Conservation (phyloP, 805 yeast species). For the Teunomyces lycoperdinae region DNA sequence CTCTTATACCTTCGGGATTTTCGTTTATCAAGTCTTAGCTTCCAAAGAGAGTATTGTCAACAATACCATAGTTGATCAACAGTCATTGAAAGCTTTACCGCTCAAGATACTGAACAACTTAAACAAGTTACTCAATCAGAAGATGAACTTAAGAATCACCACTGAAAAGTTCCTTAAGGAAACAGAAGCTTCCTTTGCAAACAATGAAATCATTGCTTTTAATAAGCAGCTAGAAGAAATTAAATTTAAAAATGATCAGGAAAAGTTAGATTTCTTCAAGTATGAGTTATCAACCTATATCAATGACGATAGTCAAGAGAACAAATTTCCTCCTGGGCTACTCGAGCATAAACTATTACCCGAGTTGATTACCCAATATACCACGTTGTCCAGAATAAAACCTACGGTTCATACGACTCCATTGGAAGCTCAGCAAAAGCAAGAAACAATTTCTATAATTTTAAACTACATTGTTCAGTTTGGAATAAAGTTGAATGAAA, state of each 20-base stretch:
- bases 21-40: conserved; percentile 45
- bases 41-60: neutral
- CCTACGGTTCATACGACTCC: conserved; percentile 26
- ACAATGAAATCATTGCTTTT: conserved; percentile 49
- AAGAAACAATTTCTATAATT: conserved; percentile 35
- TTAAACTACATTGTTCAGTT: conserved; percentile 42
- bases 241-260: conserved; percentile 49
- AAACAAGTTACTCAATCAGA: conserved; percentile 38
- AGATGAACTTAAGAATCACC: conserved; percentile 32
- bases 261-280: conserved; percentile 47
- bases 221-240: conserved; percentile 55
- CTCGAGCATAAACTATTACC: conserved; percentile 68
- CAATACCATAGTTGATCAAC: neutral
- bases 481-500: conserved; percentile 25
- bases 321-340: conserved; percentile 47
- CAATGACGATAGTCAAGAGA: conserved; percentile 13
- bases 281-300: conserved; percentile 21
- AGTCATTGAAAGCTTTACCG: neutral
- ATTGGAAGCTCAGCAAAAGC: conserved; percentile 29
- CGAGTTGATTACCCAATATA: conserved; percentile 52
- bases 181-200: conserved; percentile 21
- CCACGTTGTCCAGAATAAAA: conserved; percentile 23
- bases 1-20: conserved; percentile 59
- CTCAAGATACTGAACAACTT: conserved; percentile 4
- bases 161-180: conserved; percentile 28